A percentile compares a stretch with the other conserved stretches of the same genome.
Evolutionary conservation across 768 basidiomycete genomes (phyloP).

Genomic region (Mycena chlorophos): DNA sequence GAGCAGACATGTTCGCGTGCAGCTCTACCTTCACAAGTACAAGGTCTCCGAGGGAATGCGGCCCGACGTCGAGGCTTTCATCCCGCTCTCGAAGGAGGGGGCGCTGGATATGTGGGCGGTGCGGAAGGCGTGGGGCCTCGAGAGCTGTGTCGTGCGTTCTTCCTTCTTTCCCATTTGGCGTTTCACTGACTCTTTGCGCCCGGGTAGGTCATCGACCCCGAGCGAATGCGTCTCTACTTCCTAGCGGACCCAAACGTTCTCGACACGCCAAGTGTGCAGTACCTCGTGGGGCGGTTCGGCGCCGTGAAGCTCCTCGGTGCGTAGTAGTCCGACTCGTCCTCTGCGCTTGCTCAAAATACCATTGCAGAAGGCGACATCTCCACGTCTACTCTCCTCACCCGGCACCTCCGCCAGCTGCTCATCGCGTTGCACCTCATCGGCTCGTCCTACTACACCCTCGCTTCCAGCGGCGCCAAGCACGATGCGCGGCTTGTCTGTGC

Average conservation of each 20-base stretch:
- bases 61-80: constrained; percentile 13
- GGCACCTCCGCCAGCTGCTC: background rate
- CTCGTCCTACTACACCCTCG: background rate
- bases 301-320: constrained; percentile 17
- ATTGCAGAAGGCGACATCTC: background rate
- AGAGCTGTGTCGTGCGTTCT: constrained; percentile 9
- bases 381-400: background rate
- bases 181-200: too few species aligned
- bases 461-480: background rate
- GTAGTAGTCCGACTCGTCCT: background rate
- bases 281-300: constrained; percentile 5
- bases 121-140: constrained; percentile 14
- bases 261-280: constrained; percentile 1
- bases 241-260: constrained; percentile 12
- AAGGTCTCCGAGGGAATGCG: constrained; percentile 12
- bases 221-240: constrained; percentile 9
- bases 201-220: constrained; percentile 10
- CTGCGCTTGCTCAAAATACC: background rate
- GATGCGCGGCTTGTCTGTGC: too few species aligned
- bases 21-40: constrained; percentile 11
- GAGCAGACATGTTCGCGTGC: constrained; percentile 6
- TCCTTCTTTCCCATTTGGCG: background rate
- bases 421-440: background rate
- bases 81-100: constrained; percentile 9
- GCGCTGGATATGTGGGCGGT: constrained; percentile 10